Evolutionary conservation across 169 alveolate species (phyloP), one percentile per base, ranked within the genome.

Genomic region (Plasmodium cynomolgi): DNA sequence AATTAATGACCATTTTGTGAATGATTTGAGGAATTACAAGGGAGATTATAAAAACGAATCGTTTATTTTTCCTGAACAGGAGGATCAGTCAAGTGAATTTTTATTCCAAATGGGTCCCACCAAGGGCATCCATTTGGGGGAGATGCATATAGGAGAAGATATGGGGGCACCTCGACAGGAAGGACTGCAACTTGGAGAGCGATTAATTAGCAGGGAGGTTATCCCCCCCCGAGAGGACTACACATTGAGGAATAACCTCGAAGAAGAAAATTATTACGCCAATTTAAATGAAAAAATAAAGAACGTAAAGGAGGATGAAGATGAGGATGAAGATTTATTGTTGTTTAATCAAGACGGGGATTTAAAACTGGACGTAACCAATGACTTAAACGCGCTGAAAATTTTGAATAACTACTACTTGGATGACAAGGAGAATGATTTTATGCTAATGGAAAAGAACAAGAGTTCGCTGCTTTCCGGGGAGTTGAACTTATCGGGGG

Each of bases 401-500:
- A 50, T 86, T 9, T n/a, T 86, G 68, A 86, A 86, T 86, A 79
- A 86, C 37, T 86, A 86, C 62, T 86, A 86, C n/a, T 20, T 75
- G 71, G 71, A 39, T 50, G 41, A 47, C n/a, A 77, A 86, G n/a
- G 20, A 81, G 29, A 54, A n/a, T 29, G 86, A 85, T 37, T 5
- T 83, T 17, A 33, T 83, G 83, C 15, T 62, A 68, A 20, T 83
- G 50, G 91, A 37, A 68, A 83, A 39, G 47, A 34, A 68, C 39
- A 83, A 62, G 13, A 29, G 17, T 26, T 31, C 74, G 0, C 29
- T 68, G 8, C 47, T 50, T 13, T 26, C 29, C 6, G 34, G 50
- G 15, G 71, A 83, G 39, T 34, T 50, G 39, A 47, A 50, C 20
- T 31, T 33, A 15, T n/a, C 37, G 9, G 44, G 71, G 9, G 80